These are phyloP conservation scores for Botrytis sinoallii DNA, from an alignment of 2,329 filamentous ascomycete species.

Conservation along the genomic window DNA sequence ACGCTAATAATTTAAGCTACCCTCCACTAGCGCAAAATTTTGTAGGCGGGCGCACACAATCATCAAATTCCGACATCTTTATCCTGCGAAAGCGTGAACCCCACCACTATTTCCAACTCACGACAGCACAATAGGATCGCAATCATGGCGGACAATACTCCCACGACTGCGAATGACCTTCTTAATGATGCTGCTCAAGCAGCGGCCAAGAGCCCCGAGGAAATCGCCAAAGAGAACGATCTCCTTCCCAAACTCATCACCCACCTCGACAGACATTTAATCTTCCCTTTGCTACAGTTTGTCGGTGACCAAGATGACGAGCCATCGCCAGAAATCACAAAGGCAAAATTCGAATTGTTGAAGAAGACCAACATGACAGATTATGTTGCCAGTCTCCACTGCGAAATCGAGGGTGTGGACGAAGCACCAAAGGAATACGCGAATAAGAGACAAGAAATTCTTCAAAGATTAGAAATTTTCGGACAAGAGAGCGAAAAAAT, in stretches of 20 bases:
- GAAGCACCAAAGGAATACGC: slow-evolving; percentile 80
- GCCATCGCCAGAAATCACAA: slow-evolving; percentile 68
- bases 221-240: slow-evolving; percentile 47
- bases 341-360: slow-evolving; percentile 88
- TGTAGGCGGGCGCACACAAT: slow-evolving; percentile 29
- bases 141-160: slow-evolving; percentile 49
- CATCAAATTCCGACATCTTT: slow-evolving; percentile 23
- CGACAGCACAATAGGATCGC: slow-evolving; percentile 29
- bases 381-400: slow-evolving; percentile 89
- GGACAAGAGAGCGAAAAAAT: slow-evolving; percentile 89
- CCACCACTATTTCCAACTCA: slow-evolving; percentile 20
- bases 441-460: slow-evolving; percentile 84
- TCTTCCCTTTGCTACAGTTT: slow-evolving; percentile 96
- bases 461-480: slow-evolving; percentile 76
- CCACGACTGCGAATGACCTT: slow-evolving; percentile 25
- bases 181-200: slow-evolving; percentile 32
- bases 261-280: slow-evolving; percentile 90
- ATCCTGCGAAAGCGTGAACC: slow-evolving; percentile 18
- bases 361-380: slow-evolving; percentile 99
- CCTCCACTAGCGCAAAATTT: slow-evolving; percentile 22
- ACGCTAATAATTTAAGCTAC: slow-evolving; percentile 20
- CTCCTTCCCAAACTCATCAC: slow-evolving; percentile 84
- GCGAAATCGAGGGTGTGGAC: slow-evolving; percentile 78
- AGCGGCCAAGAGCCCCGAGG: slow-evolving; percentile 47
- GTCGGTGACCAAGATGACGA: slow-evolving; percentile 78